A percentile compares a stretch with the other conserved stretches of the same genome.
phyloP scores from a whole-genome alignment of 2,329 filamentous ascomycete species.

The Xylaria sp. region DNA sequence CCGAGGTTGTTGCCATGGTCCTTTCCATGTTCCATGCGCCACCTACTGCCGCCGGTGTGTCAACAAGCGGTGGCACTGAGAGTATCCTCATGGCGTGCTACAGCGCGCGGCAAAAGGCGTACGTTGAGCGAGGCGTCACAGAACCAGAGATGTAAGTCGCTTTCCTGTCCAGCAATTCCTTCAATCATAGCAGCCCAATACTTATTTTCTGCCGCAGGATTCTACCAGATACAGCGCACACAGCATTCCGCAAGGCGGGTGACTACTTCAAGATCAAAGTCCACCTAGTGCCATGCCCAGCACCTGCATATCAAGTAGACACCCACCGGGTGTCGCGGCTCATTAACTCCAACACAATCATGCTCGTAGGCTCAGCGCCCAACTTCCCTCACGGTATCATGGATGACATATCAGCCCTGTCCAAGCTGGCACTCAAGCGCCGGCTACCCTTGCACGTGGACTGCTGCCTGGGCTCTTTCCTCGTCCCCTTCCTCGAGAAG shows the following conservation, averaged over 20 bases:
- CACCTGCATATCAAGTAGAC: conserved; percentile 84
- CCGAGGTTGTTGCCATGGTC: conserved; percentile 96
- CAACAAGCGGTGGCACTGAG: conserved; percentile 92
- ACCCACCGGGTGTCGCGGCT: conserved; percentile 78
- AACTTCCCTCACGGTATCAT: conserved; percentile 99
- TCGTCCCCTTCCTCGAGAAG: conserved; percentile 88
- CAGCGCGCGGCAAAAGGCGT: conserved; percentile 87
- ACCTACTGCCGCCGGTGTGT: conserved; percentile 81
- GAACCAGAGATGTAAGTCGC: conserved; percentile 86
- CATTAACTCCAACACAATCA: conserved; percentile 90
- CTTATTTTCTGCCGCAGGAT: conserved; percentile 65
- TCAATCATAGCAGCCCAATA: neutral
- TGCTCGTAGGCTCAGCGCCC: conserved; percentile 92
- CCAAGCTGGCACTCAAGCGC: conserved; percentile 78
- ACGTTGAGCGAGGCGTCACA: conserved; percentile 81
- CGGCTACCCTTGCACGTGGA: conserved; percentile 92
- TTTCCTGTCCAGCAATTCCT: neutral
- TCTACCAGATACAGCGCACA: conserved; percentile 90
- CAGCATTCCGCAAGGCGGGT: conserved; percentile 93
- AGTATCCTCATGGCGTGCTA: conserved; percentile 96
- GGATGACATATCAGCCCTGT: conserved; percentile 87
- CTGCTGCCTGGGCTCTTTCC: conserved; percentile 95
- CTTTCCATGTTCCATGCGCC: conserved; percentile 89
- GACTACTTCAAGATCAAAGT: conserved; percentile 97
- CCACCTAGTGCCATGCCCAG: conserved; percentile 85